phyloP scores from a whole-genome alignment of 768 basidiomycete genomes.

The Auriscalpium vulgare region DNA sequence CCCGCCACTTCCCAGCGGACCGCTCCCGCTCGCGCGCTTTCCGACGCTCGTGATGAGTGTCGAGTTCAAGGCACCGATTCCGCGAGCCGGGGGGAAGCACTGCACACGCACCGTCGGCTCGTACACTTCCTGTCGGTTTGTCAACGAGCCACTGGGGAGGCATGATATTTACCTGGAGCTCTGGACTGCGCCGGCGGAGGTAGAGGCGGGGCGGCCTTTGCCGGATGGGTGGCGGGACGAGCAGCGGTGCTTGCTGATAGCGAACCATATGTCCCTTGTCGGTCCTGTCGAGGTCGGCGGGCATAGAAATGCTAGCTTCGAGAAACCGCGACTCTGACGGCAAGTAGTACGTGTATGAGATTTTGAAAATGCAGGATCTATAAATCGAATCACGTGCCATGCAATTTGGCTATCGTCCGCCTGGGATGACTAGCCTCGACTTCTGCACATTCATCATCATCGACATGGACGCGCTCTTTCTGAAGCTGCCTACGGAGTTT shows the following conservation, averaged over 20 bases:
- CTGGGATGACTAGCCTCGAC: too few species aligned
- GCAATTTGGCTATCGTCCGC: too few species aligned
- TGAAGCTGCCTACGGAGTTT: too few species aligned
- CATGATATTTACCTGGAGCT: conserved; percentile 55
- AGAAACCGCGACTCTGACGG: too few species aligned
- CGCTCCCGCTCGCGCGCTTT: conserved; percentile 27
- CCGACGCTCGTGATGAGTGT: conserved; percentile 54
- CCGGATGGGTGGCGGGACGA: conserved; percentile 44
- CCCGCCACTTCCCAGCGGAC: conserved; percentile 2
- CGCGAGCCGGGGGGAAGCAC: conserved; percentile 15
- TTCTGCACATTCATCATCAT: too few species aligned
- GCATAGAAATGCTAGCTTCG: too few species aligned
- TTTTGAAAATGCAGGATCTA: too few species aligned
- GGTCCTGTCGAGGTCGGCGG: conserved; percentile 26
- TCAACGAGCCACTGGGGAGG: conserved; percentile 44
- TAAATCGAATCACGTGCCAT: too few species aligned
- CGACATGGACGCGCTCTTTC: too few species aligned
- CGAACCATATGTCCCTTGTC: conserved; percentile 52
- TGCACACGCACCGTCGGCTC: conserved; percentile 49
- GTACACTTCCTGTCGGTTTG: conserved; percentile 44
- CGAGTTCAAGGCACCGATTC: conserved; percentile 58
- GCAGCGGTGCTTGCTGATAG: conserved; percentile 55
- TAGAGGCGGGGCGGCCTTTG: conserved; percentile 28
- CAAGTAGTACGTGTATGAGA: too few species aligned
- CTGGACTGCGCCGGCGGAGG: conserved; percentile 48